phyloP scores from a whole-genome alignment of 1,284 basidiomycete species.

The Tilletia walkeri region DNA sequence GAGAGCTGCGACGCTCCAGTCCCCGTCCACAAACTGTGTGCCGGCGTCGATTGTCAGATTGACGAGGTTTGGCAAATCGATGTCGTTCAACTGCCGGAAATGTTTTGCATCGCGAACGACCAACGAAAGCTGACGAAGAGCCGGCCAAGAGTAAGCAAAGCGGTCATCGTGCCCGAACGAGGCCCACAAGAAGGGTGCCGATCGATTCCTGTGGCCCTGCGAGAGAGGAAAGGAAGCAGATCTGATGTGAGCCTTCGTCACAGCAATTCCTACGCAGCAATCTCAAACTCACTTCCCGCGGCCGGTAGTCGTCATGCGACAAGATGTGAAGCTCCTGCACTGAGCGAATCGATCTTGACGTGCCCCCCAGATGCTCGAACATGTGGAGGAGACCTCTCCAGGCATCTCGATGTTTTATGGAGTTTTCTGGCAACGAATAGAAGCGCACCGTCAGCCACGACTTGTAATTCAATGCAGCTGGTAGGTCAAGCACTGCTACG shows the following conservation, averaged over 20 bases:
- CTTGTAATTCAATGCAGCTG: too few species aligned
- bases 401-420: not conserved
- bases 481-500: not conserved
- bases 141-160: not conserved
- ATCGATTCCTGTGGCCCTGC: not conserved
- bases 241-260: not conserved
- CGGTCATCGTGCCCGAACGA: not conserved
- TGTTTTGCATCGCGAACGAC: not conserved
- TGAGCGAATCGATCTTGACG: not conserved
- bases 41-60: slow-evolving; percentile 1
- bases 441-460: too few species aligned
- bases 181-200: not conserved
- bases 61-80: not conserved
- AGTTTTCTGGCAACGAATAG: too few species aligned
- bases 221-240: not conserved
- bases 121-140: not conserved
- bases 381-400: not conserved
- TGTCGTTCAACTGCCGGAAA: not conserved
- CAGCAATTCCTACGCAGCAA: not conserved
- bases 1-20: not conserved
- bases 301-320: not conserved
- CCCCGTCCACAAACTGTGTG: not conserved
- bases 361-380: not conserved
- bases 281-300: not conserved
- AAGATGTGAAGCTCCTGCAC: slow-evolving; percentile 1